phyloP scores from a whole-genome alignment of 176 grass and related monocot species.

The Oryza coarctata region DNA sequence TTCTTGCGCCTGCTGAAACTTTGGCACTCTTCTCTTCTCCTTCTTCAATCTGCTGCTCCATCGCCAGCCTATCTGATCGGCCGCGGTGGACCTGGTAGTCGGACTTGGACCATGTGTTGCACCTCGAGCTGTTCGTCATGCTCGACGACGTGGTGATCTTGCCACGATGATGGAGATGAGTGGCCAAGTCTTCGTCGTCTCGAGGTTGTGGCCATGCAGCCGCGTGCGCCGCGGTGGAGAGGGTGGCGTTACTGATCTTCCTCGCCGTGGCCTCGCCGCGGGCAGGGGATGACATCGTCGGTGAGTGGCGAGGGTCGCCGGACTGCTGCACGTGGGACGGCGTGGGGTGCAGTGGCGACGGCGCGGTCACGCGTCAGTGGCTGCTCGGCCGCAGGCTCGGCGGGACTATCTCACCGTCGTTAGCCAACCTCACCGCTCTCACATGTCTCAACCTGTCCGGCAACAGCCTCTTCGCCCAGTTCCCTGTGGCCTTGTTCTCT shows the following conservation, averaged over 20 bases:
- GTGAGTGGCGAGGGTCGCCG: slow-evolving; percentile 28
- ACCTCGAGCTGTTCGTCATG: background rate
- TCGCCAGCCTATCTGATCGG: background rate
- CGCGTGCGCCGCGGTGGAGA: slow-evolving; percentile 39
- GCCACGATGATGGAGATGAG: slow-evolving; percentile 17
- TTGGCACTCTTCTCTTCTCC: background rate
- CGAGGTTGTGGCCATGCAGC: background rate
- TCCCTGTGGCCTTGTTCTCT: slow-evolving; percentile 31
- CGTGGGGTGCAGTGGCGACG: slow-evolving; percentile 23
- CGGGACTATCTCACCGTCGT: slow-evolving; percentile 43
- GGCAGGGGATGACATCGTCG: background rate
- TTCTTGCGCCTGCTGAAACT: background rate
- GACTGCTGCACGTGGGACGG: slow-evolving; percentile 62
- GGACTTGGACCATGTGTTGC: background rate
- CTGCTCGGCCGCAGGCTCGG: slow-evolving; percentile 33
- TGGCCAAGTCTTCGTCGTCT: background rate
- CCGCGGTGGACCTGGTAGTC: background rate
- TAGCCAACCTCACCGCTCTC: slow-evolving; percentile 40
- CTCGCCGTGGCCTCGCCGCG: slow-evolving; percentile 29
- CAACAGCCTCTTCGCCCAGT: slow-evolving; percentile 40
- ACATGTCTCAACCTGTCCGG: slow-evolving; percentile 51
- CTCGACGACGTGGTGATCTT: background rate
- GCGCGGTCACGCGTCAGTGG: slow-evolving; percentile 27
- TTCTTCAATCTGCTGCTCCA: background rate
- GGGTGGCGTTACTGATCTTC: slow-evolving; percentile 37